Conservation (phyloP, 2,329 filamentous ascomycete genomes). For the Berkeleyomyces rouxiae region DNA sequence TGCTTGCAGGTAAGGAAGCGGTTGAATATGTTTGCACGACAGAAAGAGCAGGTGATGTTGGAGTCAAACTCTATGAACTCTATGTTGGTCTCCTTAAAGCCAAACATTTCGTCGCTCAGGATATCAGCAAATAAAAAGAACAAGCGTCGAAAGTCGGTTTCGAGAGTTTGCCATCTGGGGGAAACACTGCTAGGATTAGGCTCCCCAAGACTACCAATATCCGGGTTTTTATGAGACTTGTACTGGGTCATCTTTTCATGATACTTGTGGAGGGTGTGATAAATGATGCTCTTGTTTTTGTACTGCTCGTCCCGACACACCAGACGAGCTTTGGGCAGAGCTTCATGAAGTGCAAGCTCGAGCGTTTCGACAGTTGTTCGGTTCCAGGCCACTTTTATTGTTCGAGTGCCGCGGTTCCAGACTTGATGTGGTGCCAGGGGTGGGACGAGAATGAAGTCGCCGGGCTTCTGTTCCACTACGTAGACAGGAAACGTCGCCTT, state of each 20-base stretch:
- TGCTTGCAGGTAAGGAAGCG: slow-evolving; percentile 82
- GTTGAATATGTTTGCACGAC: slow-evolving; percentile 92
- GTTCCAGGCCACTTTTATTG: slow-evolving; percentile 98
- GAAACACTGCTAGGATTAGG: slow-evolving; percentile 26
- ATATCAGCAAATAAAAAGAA: slow-evolving; percentile 65
- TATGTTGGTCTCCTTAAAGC: slow-evolving; percentile 49
- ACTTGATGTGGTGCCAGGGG: slow-evolving; percentile 91
- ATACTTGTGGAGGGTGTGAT: slow-evolving; percentile 74
- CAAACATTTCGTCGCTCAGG: slow-evolving; percentile 74
- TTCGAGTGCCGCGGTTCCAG: slow-evolving; percentile 91
- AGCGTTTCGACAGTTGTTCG: slow-evolving; percentile 84
- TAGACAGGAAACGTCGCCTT: slow-evolving; percentile 87
- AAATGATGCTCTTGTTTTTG: slow-evolving; percentile 94
- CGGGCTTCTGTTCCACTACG: slow-evolving; percentile 74
- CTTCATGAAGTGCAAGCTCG: slow-evolving; percentile 69
- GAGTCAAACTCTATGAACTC: slow-evolving; percentile 74
- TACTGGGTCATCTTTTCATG: slow-evolving; percentile 34
- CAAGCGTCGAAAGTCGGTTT: slow-evolving; percentile 65
- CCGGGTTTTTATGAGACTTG: slow-evolving; percentile 31
- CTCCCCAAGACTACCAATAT: slow-evolving; percentile 31
- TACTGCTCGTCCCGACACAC: slow-evolving; percentile 97
- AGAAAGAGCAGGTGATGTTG: slow-evolving; percentile 90
- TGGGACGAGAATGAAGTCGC: slow-evolving; percentile 87
- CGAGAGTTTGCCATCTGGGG: slow-evolving; percentile 47
- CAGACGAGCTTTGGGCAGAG: slow-evolving; percentile 71